Percentiles rank a stretch among this genome's conserved stretches.
phyloP scores from a whole-genome alignment of 768 basidiomycete species.

The Hypholoma sublateritium region DNA sequence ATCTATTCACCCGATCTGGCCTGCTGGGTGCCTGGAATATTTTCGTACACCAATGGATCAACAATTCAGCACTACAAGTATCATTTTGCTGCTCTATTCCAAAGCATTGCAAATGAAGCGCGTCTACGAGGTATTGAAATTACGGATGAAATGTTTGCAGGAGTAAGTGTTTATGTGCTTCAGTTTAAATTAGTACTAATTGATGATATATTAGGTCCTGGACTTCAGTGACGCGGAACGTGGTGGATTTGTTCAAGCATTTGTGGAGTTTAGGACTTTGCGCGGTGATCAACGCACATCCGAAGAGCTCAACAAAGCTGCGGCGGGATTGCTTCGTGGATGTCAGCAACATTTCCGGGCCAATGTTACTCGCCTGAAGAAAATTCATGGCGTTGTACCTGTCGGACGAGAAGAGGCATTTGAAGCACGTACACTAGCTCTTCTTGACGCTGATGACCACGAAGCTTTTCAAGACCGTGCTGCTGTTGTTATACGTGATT shows the following conservation, averaged over 20 bases:
- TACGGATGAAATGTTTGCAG: neutral
- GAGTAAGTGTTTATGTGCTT: too few relatives aligned
- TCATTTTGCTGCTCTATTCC: neutral
- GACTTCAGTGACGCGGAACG: constrained; percentile 34
- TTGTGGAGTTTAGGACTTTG: constrained; percentile 21
- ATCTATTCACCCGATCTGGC: neutral
- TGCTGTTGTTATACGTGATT: too few relatives aligned
- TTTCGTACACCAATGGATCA: neutral
- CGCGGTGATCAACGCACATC: constrained; percentile 3
- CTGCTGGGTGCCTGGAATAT: neutral
- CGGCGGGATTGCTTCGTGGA: constrained; percentile 22
- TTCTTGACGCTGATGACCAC: too few relatives aligned
- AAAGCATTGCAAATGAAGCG: neutral
- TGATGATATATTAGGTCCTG: constrained; percentile 22
- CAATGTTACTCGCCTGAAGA: constrained; percentile 23
- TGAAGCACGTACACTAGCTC: too few relatives aligned
- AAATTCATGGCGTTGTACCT: constrained; percentile 21
- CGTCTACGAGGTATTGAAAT: neutral
- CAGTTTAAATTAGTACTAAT: neutral
- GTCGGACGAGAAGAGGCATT: constrained; percentile 16
- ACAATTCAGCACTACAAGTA: neutral
- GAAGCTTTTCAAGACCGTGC: too few relatives aligned
- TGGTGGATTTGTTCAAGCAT: constrained; percentile 26
- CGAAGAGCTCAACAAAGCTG: constrained; percentile 10
- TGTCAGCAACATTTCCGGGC: constrained; percentile 30